phyloP scores from a whole-genome alignment of 768 basidiomycete species.

The Calocybe gangraenosa region DNA sequence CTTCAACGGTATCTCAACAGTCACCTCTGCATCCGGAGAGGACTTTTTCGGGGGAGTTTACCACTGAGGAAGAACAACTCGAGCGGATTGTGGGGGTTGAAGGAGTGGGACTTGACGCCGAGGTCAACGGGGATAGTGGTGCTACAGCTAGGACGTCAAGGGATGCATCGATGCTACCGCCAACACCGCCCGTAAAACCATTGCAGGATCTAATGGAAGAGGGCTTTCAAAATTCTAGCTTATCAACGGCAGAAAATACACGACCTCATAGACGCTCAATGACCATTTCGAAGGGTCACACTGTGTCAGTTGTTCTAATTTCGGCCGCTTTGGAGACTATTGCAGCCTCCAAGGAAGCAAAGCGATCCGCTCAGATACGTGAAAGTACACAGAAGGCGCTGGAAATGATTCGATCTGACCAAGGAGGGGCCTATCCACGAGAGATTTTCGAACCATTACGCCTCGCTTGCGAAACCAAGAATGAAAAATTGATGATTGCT shows the following conservation, averaged over 20 bases:
- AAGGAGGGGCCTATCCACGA: slow-evolving; percentile 72
- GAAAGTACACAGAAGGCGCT: slow-evolving; percentile 80
- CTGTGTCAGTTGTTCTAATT: slow-evolving; percentile 76
- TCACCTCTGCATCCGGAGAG: neutral
- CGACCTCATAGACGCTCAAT: slow-evolving; percentile 48
- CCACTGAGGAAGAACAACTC: neutral
- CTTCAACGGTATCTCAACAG: neutral
- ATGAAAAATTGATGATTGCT: slow-evolving; percentile 92
- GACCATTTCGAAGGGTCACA: slow-evolving; percentile 64
- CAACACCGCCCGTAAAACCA: slow-evolving; percentile 14
- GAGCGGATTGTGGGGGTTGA: neutral
- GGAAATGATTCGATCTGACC: slow-evolving; percentile 73
- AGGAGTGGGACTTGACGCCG: neutral
- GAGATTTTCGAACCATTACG: slow-evolving; percentile 96
- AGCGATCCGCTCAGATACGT: slow-evolving; percentile 72
- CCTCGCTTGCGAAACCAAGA: slow-evolving; percentile 92
- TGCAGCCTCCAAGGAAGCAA: slow-evolving; percentile 84
- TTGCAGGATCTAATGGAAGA: slow-evolving; percentile 3
- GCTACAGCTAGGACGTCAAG: neutral
- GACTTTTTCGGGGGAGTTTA: neutral
- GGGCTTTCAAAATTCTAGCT: neutral
- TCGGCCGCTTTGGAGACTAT: slow-evolving; percentile 85
- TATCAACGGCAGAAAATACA: too few species aligned
- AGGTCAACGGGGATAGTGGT: slow-evolving; percentile 1
- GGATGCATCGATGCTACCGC: slow-evolving; percentile 4